Evolutionary conservation across 2,329 filamentous ascomycete species (phyloP).

Genomic region (Eutypa lata): DNA sequence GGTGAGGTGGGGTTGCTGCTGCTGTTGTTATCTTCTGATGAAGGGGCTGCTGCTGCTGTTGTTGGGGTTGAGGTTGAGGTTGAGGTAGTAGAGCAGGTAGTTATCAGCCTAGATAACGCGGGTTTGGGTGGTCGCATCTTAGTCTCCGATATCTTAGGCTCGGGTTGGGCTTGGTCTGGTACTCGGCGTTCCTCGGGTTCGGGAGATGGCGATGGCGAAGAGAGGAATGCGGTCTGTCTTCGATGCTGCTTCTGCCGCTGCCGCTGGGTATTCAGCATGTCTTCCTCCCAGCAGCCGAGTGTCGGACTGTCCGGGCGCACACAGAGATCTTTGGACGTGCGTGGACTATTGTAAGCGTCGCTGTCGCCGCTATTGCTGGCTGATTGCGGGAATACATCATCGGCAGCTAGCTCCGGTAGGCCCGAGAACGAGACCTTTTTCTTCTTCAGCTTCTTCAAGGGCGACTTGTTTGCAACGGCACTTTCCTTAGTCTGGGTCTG

Average conservation of each 20-base stretch:
- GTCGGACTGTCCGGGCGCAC: conserved; percentile 60
- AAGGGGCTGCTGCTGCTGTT: too few species aligned
- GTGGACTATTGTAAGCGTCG: too few species aligned
- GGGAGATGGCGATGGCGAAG: too few species aligned
- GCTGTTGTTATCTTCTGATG: not conserved
- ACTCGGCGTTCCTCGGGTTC: too few species aligned
- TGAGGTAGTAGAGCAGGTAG: too few species aligned
- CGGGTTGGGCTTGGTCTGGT: not conserved
- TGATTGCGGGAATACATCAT: not conserved
- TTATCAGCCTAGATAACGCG: too few species aligned
- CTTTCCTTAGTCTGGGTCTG: conserved; percentile 9
- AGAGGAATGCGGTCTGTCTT: too few species aligned
- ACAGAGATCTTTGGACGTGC: conserved; percentile 28
- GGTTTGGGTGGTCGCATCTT: too few species aligned
- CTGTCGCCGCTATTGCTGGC: not conserved
- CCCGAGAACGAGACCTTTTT: conserved; percentile 45
- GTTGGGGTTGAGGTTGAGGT: too few species aligned
- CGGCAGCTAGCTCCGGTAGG: conserved; percentile 19
- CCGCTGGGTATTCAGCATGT: conserved; percentile 9
- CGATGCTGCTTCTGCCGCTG: not conserved
- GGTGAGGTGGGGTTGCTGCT: not conserved
- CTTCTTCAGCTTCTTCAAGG: conserved; percentile 11
- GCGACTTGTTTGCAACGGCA: not conserved
- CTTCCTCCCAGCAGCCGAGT: conserved; percentile 50
- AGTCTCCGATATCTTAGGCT: too few species aligned